A percentile compares a stretch with the other conserved stretches of the same genome.
Conservation (phyloP, 805 yeast species). For the Myxozyma geophila region DNA sequence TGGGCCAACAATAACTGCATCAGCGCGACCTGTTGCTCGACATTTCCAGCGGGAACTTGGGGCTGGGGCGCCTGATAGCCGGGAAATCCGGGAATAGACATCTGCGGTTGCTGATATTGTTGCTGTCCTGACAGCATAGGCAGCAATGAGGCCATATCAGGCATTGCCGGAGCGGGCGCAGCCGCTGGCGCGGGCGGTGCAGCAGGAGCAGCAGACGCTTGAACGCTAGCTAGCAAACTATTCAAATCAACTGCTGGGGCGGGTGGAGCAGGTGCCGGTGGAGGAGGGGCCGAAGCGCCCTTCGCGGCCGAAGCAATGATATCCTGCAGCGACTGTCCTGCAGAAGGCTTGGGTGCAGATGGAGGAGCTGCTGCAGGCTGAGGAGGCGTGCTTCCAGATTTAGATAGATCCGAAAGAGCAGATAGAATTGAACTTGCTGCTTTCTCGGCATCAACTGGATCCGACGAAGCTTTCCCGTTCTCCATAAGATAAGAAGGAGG, state of each 20-base stretch:
- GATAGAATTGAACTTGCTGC: conserved; percentile 69
- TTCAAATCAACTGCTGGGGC: conserved; percentile 12
- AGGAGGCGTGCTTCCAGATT: conserved; percentile 46
- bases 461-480: conserved; percentile 21
- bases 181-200: background rate
- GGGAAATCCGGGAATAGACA: conserved; percentile 24
- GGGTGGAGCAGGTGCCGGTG: conserved; percentile 16
- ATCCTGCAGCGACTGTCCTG: conserved; percentile 3
- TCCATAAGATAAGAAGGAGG: conserved; percentile 52
- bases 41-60: conserved; percentile 14
- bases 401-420: conserved; percentile 68
- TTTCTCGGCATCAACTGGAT: conserved; percentile 41
- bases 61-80: conserved; percentile 10
- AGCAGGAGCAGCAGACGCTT: conserved; percentile 19
- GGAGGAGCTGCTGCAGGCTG: conserved; percentile 42
- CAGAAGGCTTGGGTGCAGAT: conserved; percentile 6
- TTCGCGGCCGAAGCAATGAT: conserved; percentile 6
- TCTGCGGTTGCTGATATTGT: conserved; percentile 8
- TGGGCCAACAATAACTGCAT: conserved; percentile 48
- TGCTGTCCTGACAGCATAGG: conserved; percentile 10
- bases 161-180: conserved; percentile 2
- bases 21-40: conserved; percentile 50
- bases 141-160: conserved; percentile 12
- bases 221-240: conserved; percentile 7
- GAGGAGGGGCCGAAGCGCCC: background rate